A percentile compares a stretch with the other conserved stretches of the same genome.
Evolutionary conservation across 805 yeast genomes (phyloP).

Genomic region (Starmerella riodocensis): DNA sequence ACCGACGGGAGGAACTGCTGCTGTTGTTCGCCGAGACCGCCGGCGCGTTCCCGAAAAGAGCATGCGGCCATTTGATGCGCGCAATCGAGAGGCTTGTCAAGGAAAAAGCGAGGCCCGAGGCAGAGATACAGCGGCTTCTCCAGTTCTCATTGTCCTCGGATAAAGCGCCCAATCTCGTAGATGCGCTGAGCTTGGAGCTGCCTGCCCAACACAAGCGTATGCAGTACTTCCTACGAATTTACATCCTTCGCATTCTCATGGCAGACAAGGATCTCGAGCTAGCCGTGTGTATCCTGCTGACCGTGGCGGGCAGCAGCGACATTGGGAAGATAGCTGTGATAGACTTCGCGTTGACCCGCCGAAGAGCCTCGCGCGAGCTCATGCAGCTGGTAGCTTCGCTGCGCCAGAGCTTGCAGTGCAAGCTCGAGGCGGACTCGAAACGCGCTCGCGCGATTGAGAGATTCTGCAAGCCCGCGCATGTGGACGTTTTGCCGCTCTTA

Average conservation of each 20-base stretch:
- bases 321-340: slow-evolving; percentile 1
- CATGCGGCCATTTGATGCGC: slow-evolving; percentile 1
- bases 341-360: slow-evolving; percentile 2
- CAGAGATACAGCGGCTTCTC: background rate
- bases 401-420: background rate
- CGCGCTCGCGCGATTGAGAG: background rate
- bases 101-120: background rate
- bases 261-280: background rate
- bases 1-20: background rate
- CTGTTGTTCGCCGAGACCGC: background rate
- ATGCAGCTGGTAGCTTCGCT: background rate
- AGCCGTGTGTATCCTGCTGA: background rate
- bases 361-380: background rate
- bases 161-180: background rate
- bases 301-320: slow-evolving; percentile 1
- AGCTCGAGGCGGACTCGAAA: background rate
- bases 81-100: background rate
- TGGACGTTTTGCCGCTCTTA: background rate
- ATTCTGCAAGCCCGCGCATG: background rate
- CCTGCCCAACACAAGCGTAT: background rate
- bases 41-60: background rate
- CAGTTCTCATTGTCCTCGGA: background rate
- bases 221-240: slow-evolving; percentile 2
- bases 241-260: slow-evolving; percentile 1
- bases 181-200: background rate